Evolutionary conservation across 768 basidiomycete species (phyloP), one percentile per base, ranked within the genome.

Genomic region (Fibroporia radiculosa): DNA sequence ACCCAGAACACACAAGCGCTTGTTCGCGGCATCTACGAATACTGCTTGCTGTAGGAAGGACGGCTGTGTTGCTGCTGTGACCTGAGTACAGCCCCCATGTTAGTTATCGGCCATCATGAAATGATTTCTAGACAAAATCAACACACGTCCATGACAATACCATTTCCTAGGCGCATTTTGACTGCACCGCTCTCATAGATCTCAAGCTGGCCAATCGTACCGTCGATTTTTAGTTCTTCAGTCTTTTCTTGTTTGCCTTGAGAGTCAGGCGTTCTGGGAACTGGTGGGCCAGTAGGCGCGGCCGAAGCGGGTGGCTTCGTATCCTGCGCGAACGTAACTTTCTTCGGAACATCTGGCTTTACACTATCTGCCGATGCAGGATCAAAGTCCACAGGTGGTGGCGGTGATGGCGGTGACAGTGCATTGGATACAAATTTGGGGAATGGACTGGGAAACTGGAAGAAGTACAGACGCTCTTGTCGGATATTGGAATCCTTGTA

Each of bases 31-130:
- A 59, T 95, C 82, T 23, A 95, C 57, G 53, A 82, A 73, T 16
- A 88, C 82, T 5, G 86, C 84, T 45, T 95, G 90, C 59, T 93
- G 89, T 2, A 93, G 73, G 62, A 95, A 95, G 0, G 89, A 85
- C 1, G 90, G 80, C 44, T 84, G 84, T 1, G 87, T 90, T 6
- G 83, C 88, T 8, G 84, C 79, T 14, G 75, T 78, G 25, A 95
- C 82, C 92, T 89, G 55, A 27, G 19, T 35, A 35, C 12, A 44
- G 25, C 22, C 14, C 5, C 16, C 41, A 47, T 33, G n/a, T n/a
- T 29, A 14, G 23, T 37, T 49, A 47, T 14, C 25, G 19, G 6
- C 36, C 40, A 38, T 10, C 4, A 14, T 45, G 3, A 38, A 8
- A 49, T 27, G 4, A 29, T 44, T 28, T n/a, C 2, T 14, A 51